phyloP scores from a whole-genome alignment of 306 rosid species.

The Trifolium repens region DNA sequence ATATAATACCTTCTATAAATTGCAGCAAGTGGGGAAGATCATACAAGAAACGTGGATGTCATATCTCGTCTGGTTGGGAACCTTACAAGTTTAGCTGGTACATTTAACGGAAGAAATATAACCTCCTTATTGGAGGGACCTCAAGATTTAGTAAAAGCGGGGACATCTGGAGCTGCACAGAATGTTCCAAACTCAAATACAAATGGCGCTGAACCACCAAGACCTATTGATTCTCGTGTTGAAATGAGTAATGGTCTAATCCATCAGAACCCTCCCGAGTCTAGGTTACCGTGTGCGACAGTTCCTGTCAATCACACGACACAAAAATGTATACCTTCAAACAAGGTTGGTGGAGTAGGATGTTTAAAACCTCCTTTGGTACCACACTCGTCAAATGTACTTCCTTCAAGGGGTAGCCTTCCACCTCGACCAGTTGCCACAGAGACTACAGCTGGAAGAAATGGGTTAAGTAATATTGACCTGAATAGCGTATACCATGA shows the following conservation, averaged over 20 bases:
- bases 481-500: slow-evolving; percentile 64
- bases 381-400: slow-evolving; percentile 39
- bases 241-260: slow-evolving; percentile 44
- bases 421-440: slow-evolving; percentile 47
- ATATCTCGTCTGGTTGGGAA: slow-evolving; percentile 70
- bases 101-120: slow-evolving; percentile 61
- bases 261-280: slow-evolving; percentile 39
- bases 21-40: slow-evolving; percentile 70
- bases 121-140: slow-evolving; percentile 65
- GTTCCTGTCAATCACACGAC: slow-evolving; percentile 46
- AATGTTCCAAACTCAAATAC: slow-evolving; percentile 54
- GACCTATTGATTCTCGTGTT: slow-evolving; percentile 49
- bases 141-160: slow-evolving; percentile 60
- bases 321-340: slow-evolving; percentile 48
- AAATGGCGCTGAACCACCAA: slow-evolving; percentile 48
- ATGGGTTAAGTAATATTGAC: slow-evolving; percentile 60
- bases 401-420: slow-evolving; percentile 43
- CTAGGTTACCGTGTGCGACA: slow-evolving; percentile 39
- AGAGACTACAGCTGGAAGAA: slow-evolving; percentile 48
- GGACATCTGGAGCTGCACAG: slow-evolving; percentile 57
- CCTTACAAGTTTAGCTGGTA: slow-evolving; percentile 64
- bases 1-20: slow-evolving; percentile 44
- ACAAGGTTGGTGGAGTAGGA: slow-evolving; percentile 47
- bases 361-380: slow-evolving; percentile 46
- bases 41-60: slow-evolving; percentile 62